Evolutionary conservation across 169 alveolate genomes (phyloP), one percentile per base, ranked within the genome.

Genomic region (Babesia microti): DNA sequence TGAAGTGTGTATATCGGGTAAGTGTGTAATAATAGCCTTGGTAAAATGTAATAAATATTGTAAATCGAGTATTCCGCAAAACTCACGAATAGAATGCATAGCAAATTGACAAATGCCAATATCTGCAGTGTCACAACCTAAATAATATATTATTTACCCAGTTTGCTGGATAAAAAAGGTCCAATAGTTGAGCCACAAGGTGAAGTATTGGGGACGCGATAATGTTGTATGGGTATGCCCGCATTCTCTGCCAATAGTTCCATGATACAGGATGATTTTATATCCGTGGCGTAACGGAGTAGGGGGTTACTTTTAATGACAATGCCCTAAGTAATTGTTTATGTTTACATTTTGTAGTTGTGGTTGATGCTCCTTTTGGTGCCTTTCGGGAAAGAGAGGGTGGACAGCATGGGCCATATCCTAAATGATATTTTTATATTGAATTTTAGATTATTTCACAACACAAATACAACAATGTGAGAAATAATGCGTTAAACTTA

Each of bases 181-280:
- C 97, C 97, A 29, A 91, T 85, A 9, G 98, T 93, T 14, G 96
- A 81, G 11, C 97, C 98, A 58, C 98, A 91, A 19, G 97, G 96
- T 1, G 92, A 79, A 40, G 85, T 92, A 45, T 91, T 91, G 48
- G 74, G 86, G 3, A 89, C 95, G 40, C 91, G 74, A 52, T 89
- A 91, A 41, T 89, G 95, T 73, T 91, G 89, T 7, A 85, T 37
- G 12, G 93, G 93, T 9, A 85, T 84, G 32, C 73, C 69, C 12
- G 74, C 65, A 24, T 56, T 41, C 26, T 68, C 46, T 7, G 93
- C 94, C 18, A 84, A 46, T 28, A 58, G 83, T 45, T 80, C 80
- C 22, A 91, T 36, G 23, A 89, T 59, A 4, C 93, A 65, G 18
- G 89, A 53, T 3, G 88, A 67, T 24, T 85, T 88, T 34, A 87